A percentile compares a stretch with the other conserved stretches of the same genome.
phyloP scores from a whole-genome alignment of 768 basidiomycete genomes.

The Russula sp. region DNA sequence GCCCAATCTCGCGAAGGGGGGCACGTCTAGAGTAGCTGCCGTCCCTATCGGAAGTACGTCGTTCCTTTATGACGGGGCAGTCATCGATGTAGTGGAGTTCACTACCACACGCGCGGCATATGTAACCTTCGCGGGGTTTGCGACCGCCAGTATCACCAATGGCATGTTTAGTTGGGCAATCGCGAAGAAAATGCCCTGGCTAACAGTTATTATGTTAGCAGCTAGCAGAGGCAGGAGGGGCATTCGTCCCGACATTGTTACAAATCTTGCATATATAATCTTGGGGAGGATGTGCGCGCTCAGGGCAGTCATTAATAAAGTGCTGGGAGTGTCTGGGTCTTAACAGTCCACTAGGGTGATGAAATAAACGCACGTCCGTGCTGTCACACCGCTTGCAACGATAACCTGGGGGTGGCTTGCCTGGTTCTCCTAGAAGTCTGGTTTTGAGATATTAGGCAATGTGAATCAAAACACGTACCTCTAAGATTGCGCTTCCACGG shows the following conservation, averaged over 20 bases:
- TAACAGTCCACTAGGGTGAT: background rate
- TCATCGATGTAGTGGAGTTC: constrained; percentile 82
- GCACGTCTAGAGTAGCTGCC: constrained; percentile 37
- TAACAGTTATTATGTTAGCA: constrained; percentile 26
- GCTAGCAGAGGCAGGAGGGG: background rate
- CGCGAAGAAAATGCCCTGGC: constrained; percentile 81
- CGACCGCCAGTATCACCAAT: constrained; percentile 76
- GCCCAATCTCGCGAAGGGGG: constrained; percentile 71
- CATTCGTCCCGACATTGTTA: constrained; percentile 42
- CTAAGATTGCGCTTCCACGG: constrained; percentile 50
- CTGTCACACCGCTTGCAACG: constrained; percentile 74
- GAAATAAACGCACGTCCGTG: constrained; percentile 44
- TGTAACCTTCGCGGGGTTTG: constrained; percentile 79
- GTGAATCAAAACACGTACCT: constrained; percentile 33
- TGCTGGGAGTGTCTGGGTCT: constrained; percentile 42
- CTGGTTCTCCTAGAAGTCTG: constrained; percentile 30
- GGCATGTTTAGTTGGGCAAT: constrained; percentile 76
- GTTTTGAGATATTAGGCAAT: background rate
- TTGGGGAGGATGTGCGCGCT: constrained; percentile 68
- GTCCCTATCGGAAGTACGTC: constrained; percentile 31
- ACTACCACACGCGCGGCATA: constrained; percentile 87
- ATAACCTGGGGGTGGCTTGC: constrained; percentile 63
- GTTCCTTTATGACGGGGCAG: constrained; percentile 64
- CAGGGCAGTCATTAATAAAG: constrained; percentile 69
- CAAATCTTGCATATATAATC: constrained; percentile 87